Percentiles rank a stretch among this genome's conserved stretches.
Evolutionary conservation across 345 rosid genomes (phyloP).

Genomic region (Salix purpurea): DNA sequence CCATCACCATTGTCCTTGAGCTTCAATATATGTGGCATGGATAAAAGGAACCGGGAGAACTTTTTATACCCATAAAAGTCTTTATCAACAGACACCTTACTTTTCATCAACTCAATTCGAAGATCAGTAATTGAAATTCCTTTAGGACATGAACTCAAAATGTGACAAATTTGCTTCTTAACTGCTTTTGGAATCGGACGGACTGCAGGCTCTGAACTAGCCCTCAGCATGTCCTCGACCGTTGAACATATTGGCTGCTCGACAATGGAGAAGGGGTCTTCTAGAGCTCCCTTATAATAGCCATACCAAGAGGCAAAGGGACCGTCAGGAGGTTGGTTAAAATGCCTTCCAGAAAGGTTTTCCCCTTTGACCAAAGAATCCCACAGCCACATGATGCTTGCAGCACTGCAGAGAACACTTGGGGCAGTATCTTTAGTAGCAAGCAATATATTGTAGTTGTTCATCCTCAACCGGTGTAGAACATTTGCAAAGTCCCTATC

Average conservation of each 20-base stretch:
- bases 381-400: constrained; percentile 95
- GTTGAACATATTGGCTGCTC: constrained; percentile 29
- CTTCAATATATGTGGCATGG: constrained; percentile 59
- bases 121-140: constrained; percentile 53
- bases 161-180: constrained; percentile 39
- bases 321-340: constrained; percentile 94
- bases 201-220: constrained; percentile 28
- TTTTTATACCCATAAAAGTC: constrained; percentile 58
- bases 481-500: constrained; percentile 61
- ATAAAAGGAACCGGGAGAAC: constrained; percentile 53
- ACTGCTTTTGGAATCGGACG: constrained; percentile 49
- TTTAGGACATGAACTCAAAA: constrained; percentile 46
- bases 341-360: constrained; percentile 44
- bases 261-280: constrained; percentile 55
- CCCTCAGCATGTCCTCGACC: constrained; percentile 23
- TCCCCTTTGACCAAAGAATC: constrained; percentile 48
- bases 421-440: constrained; percentile 47
- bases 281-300: constrained; percentile 55
- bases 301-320: constrained; percentile 93
- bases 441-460: constrained; percentile 80
- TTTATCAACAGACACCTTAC: constrained; percentile 39
- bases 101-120: constrained; percentile 47
- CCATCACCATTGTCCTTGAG: constrained; percentile 44
- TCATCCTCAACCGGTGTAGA: constrained; percentile 76
- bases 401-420: constrained; percentile 73